A percentile compares a stretch with the other conserved stretches of the same genome.
phyloP scores from a whole-genome alignment of 768 basidiomycete genomes.

The Chalciporus chontae region DNA sequence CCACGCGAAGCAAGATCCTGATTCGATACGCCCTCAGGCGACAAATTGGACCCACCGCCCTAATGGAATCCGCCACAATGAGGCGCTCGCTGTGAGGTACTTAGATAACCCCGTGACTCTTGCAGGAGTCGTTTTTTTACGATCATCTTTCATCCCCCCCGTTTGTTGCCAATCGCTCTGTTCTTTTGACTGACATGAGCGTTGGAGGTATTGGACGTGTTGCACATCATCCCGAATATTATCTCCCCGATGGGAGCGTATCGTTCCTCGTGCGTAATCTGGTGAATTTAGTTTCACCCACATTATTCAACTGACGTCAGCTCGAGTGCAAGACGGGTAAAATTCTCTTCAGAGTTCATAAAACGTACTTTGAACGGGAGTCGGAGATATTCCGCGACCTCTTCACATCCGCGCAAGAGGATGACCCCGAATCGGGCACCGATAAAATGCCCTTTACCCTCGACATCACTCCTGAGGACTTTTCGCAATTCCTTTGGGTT shows the following conservation, averaged over 20 bases:
- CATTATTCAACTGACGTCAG: conserved; percentile 3
- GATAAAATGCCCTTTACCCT: conserved; percentile 45
- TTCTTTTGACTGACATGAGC: conserved; percentile 9
- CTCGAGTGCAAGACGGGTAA: conserved; percentile 44
- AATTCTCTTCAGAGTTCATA: conserved; percentile 49
- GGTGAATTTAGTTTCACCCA: background rate
- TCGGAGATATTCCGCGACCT: conserved; percentile 41
- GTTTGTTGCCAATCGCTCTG: too few species aligned
- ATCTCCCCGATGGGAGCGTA: conserved; percentile 11
- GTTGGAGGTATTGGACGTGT: conserved; percentile 12
- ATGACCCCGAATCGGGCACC: conserved; percentile 27
- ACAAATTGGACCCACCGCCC: conserved; percentile 3
- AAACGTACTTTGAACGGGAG: conserved; percentile 57
- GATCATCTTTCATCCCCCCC: background rate
- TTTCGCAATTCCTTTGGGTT: conserved; percentile 51
- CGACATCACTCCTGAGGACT: conserved; percentile 40
- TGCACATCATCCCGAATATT: conserved; percentile 3
- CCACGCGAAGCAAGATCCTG: conserved; percentile 8
- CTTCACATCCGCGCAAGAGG: conserved; percentile 30
- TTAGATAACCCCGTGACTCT: conserved; percentile 13
- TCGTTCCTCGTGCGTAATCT: conserved; percentile 14
- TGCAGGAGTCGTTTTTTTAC: background rate
- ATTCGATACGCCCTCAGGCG: conserved; percentile 3
- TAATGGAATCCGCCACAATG: conserved; percentile 18
- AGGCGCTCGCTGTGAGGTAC: conserved; percentile 11